Conservation (phyloP, 1,139 yeast genomes). For the Pichia sp. region DNA sequence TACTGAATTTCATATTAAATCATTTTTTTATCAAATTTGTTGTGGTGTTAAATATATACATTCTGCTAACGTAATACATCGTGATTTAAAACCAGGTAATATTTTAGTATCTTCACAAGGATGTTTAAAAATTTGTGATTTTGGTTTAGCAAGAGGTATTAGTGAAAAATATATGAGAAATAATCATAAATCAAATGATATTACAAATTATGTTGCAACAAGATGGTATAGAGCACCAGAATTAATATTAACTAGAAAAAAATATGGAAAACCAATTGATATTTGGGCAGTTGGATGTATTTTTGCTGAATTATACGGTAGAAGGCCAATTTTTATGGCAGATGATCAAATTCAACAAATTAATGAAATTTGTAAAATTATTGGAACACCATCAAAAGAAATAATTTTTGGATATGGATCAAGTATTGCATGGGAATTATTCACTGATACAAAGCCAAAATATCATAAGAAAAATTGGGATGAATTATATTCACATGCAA, state of each 20-base stretch:
- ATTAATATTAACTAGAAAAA: conserved; percentile 83
- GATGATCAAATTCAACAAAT: conserved; percentile 60
- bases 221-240: conserved; percentile 97
- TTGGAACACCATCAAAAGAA: conserved; percentile 54
- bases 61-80: conserved; percentile 89
- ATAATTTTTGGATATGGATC: conserved; percentile 30
- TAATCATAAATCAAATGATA: conserved; percentile 32
- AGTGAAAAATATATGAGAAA: conserved; percentile 38
- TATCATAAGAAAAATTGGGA: conserved; percentile 41
- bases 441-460: conserved; percentile 36
- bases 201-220: conserved; percentile 88
- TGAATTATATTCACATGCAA: conserved; percentile 54
- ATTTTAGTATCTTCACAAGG: conserved; percentile 91
- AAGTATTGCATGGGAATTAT: conserved; percentile 35
- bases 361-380: conserved; percentile 51
- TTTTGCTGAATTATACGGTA: conserved; percentile 65
- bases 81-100: conserved; percentile 94
- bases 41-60: conserved; percentile 93
- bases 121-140: conserved; percentile 91
- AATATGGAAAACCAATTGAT: conserved; percentile 57
- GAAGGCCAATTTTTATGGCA: conserved; percentile 69
- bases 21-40: conserved; percentile 73
- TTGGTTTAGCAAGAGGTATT: conserved; percentile 84
- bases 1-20: conserved; percentile 77
- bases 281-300: conserved; percentile 82